phyloP scores from a whole-genome alignment of 164 flowering plant species.

The Vitis cinerea region DNA sequence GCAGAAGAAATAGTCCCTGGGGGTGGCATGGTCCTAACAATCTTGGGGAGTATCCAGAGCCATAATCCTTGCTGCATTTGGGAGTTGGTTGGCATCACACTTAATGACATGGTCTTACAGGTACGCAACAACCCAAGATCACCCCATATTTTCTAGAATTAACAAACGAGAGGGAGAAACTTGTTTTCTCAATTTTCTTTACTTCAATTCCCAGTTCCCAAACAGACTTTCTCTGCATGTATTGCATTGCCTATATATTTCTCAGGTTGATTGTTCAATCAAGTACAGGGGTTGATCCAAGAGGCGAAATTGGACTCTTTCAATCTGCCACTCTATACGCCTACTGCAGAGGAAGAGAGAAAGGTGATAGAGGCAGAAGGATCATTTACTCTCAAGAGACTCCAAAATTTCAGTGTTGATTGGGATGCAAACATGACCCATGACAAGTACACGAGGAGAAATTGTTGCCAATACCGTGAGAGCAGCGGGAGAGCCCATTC shows the following conservation, averaged over 20 bases:
- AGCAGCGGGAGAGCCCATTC: slow-evolving; percentile 10
- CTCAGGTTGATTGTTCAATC: too few species aligned
- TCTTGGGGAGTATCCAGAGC: slow-evolving; percentile 7
- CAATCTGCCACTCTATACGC: slow-evolving; percentile 13
- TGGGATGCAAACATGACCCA: slow-evolving; percentile 3
- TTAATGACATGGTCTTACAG: slow-evolving; percentile 19
- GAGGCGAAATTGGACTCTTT: slow-evolving; percentile 14
- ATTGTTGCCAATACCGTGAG: not conserved
- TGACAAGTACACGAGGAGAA: not conserved
- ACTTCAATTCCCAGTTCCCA: too few species aligned
- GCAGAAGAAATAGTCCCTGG: slow-evolving; percentile 14
- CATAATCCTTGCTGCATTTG: not conserved
- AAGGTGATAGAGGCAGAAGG: too few species aligned
- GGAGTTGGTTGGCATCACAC: slow-evolving; percentile 3
- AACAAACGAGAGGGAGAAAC: too few species aligned
- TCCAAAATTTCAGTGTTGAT: not conserved
- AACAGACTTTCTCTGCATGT: too few species aligned
- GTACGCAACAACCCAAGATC: not conserved
- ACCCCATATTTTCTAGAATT: too few species aligned
- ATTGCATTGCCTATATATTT: too few species aligned
- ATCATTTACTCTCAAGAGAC: slow-evolving; percentile 4
- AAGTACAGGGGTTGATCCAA: slow-evolving; percentile 5
- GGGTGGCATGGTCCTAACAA: slow-evolving; percentile 16
- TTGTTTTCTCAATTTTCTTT: too few species aligned
- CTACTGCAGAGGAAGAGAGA: slow-evolving; percentile 12